Percentiles rank a stretch among this genome's conserved stretches.
phyloP scores from a whole-genome alignment of 176 grass and related monocot genomes.

The Hordeum marinum region DNA sequence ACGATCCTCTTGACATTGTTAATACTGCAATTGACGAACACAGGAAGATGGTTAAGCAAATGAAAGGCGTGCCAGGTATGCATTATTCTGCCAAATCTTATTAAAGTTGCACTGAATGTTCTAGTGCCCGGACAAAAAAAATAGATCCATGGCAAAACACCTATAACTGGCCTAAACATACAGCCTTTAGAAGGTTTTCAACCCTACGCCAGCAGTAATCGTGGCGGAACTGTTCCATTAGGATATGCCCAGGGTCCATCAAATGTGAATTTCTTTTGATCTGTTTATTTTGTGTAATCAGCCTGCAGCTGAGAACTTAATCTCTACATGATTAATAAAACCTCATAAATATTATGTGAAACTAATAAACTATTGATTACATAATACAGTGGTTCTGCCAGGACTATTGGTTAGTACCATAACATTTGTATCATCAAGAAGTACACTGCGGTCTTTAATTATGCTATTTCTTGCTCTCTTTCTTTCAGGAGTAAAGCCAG shows the following conservation, averaged over 20 bases:
- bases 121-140: neutral
- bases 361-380: neutral
- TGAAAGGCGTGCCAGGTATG: constrained; percentile 98
- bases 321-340: neutral
- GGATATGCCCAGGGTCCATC: neutral
- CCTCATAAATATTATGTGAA: neutral
- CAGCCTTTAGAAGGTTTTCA: neutral
- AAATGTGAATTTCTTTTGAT: neutral
- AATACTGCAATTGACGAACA: constrained; percentile 81
- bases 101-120: neutral
- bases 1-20: constrained; percentile 85
- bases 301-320: neutral
- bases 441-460: neutral
- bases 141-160: neutral
- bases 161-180: neutral
- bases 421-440: neutral
- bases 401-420: neutral
- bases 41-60: constrained; percentile 97
- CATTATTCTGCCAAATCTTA: neutral
- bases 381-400: neutral
- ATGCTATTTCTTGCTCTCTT: neutral
- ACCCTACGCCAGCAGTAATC: neutral
- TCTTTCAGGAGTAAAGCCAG: constrained; percentile 70
- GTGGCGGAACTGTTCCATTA: neutral
- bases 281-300: neutral